A percentile compares a stretch with the other conserved stretches of the same genome.
These are phyloP conservation scores for Ophiostoma populinum DNA, from an alignment of 2,329 filamentous ascomycete genomes.

Conservation along the genomic window DNA sequence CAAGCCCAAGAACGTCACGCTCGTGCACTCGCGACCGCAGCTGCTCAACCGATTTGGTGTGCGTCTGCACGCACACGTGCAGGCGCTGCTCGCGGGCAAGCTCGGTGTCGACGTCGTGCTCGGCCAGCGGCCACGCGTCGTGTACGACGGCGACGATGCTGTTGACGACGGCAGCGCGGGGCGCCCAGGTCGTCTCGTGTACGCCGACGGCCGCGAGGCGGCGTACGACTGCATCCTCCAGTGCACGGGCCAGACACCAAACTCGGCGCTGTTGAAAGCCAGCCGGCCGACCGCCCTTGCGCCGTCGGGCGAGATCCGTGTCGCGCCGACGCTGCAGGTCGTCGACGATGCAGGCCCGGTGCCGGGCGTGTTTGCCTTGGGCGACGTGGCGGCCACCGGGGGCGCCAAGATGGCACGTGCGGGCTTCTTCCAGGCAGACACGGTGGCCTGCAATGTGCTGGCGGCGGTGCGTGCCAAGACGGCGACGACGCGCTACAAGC, in stretches of 20 bases:
- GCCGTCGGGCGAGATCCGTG: conserved; percentile 30
- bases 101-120: conserved; percentile 35
- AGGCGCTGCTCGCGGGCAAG: conserved; percentile 26
- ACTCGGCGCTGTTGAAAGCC: conserved; percentile 28
- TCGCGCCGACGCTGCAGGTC: conserved; percentile 40
- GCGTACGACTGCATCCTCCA: conserved; percentile 23
- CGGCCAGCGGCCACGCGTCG: conserved; percentile 27
- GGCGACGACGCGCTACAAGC: conserved; percentile 2
- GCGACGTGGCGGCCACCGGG: conserved; percentile 41
- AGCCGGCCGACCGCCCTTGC: conserved; percentile 28
- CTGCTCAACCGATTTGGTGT: conserved; percentile 26
- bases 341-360: conserved; percentile 11
- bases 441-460: conserved; percentile 35
- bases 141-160: conserved; percentile 15
- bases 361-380: conserved; percentile 42
- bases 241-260: conserved; percentile 41
- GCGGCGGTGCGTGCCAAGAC: background rate
- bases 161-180: conserved; percentile 5
- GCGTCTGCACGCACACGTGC: conserved; percentile 11
- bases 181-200: conserved; percentile 25
- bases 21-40: conserved; percentile 38
- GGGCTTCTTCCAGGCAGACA: conserved; percentile 26
- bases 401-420: conserved; percentile 35
- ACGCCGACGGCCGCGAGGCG: conserved; percentile 21
- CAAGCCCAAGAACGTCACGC: conserved; percentile 28